Percentiles rank a stretch among this genome's conserved stretches.
Evolutionary conservation across 2,329 filamentous ascomycete species (phyloP).

Genomic region (Fusarium xyrophilum): DNA sequence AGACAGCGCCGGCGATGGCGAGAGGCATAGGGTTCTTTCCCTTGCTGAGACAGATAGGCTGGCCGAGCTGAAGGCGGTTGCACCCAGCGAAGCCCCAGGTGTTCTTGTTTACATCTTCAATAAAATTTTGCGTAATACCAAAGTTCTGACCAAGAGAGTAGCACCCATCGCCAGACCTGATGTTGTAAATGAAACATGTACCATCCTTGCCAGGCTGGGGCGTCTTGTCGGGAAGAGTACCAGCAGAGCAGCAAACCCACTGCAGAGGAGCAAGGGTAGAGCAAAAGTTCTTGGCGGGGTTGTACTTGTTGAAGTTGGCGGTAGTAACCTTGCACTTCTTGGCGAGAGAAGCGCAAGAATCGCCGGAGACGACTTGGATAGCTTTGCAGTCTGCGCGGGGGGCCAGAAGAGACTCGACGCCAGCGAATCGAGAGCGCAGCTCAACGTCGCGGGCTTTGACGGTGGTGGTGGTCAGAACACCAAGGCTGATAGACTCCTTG

Average conservation of each 20-base stretch:
- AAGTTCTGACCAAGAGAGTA: constrained; percentile 42
- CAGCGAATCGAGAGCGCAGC: constrained; percentile 27
- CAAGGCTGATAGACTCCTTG: constrained; percentile 18
- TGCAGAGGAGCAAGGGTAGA: constrained; percentile 44
- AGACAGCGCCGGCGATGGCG: constrained; percentile 41
- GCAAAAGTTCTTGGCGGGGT: constrained; percentile 45
- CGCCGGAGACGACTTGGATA: constrained; percentile 45
- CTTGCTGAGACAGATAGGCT: constrained; percentile 46
- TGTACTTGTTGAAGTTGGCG: constrained; percentile 50
- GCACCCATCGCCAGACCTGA: constrained; percentile 46
- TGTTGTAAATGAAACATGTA: constrained; percentile 45
- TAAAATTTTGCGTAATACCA: constrained; percentile 46
- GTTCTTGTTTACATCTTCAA: constrained; percentile 49
- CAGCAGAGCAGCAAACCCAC: constrained; percentile 49
- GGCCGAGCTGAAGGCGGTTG: constrained; percentile 34
- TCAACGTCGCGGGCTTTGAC: constrained; percentile 25
- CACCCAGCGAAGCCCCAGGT: constrained; percentile 51
- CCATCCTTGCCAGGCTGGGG: constrained; percentile 48
- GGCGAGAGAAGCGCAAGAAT: constrained; percentile 49
- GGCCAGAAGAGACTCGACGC: constrained; percentile 18
- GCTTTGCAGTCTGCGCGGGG: constrained; percentile 36
- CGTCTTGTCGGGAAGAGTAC: constrained; percentile 44
- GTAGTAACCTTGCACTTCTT: constrained; percentile 49
- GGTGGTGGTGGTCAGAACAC: constrained; percentile 23
- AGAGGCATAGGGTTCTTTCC: constrained; percentile 47